phyloP scores from a whole-genome alignment of 768 basidiomycete species.

The Podaxis sp. region DNA sequence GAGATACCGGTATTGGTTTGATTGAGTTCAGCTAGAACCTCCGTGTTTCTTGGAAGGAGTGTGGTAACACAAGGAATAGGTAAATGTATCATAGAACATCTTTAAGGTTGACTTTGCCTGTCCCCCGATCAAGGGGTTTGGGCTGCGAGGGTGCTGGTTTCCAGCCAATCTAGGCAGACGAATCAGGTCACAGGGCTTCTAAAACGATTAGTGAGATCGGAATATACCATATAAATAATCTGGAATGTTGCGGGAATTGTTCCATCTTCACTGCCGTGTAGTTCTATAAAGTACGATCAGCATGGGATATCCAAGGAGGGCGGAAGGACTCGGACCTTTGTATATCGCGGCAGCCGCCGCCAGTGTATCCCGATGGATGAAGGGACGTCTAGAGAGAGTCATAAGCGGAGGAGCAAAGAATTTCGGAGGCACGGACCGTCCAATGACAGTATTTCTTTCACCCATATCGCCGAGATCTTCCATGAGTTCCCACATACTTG shows the following conservation, averaged over 20 bases:
- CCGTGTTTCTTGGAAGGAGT: background rate
- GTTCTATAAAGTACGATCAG: slow-evolving; percentile 39
- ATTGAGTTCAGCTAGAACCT: background rate
- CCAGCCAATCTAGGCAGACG: slow-evolving; percentile 37
- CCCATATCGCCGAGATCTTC: slow-evolving; percentile 97
- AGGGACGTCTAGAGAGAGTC: slow-evolving; percentile 45
- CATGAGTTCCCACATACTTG: slow-evolving; percentile 94
- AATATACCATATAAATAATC: slow-evolving; percentile 80
- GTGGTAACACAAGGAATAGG: background rate
- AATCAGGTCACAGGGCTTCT: background rate
- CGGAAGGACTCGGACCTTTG: slow-evolving; percentile 48
- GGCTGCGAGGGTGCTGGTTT: slow-evolving; percentile 40
- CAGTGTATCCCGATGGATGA: slow-evolving; percentile 79
- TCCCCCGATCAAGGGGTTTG: slow-evolving; percentile 40
- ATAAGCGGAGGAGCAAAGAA: background rate
- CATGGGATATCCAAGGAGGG: background rate
- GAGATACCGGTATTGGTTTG: background rate
- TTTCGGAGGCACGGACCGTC: slow-evolving; percentile 46
- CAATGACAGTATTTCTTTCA: slow-evolving; percentile 87
- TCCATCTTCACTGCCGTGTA: slow-evolving; percentile 83
- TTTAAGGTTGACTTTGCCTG: slow-evolving; percentile 39
- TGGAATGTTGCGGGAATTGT: slow-evolving; percentile 93
- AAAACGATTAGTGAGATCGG: background rate
- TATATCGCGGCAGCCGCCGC: slow-evolving; percentile 92
- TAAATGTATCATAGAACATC: slow-evolving; percentile 29